Evolutionary conservation across 2,329 filamentous ascomycete genomes (phyloP), one percentile per base, ranked within the genome.

Genomic region (Corynespora cassiicola): DNA sequence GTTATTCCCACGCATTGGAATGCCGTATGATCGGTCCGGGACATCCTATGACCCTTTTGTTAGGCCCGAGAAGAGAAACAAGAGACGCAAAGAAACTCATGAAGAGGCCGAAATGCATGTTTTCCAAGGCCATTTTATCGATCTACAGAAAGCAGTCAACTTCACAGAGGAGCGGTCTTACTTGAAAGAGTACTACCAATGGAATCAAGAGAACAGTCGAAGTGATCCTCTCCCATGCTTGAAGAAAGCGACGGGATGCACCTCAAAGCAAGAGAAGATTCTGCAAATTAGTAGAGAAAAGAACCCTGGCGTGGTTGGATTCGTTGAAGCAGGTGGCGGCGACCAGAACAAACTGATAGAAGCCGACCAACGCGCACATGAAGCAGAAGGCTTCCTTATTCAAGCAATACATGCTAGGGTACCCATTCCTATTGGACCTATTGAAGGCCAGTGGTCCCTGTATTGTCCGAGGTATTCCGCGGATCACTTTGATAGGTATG

Each of bases 401-500:
- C 37, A 49, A 17, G 42, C 52, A 5, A 35, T 60, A n/a, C 9
- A 26, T 2, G 50, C 58, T 1, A 45, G 47, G 2, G 18, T 64
- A 4, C 62, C 62, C 15, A 41, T 66, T 1, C 56, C 63, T 2
- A 32, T 58, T 3, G 62, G 61, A 4, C 14, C 7, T 1, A 7
- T 66, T 2, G 41, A 52, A 11, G 63, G 63, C 9, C 20, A 20
- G 0, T 66, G 56, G 47, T 56, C 37, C 3, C 45, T 66, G 10
- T 64, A 51, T 43, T 65, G 61, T 39, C 52, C 61, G 0, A 32
- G 39, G 3, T 66, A 66, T 41, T 36, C 47, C 0, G 31, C 27
- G 1, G 20, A 31, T 1, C 63, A 66, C 31, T 41, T 56, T 7
- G 63, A 66, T 39, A 50, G 44, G n/a, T 65, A 63, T 39, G 49